phyloP scores from a whole-genome alignment of 106 monocot genomes.

The Phalaenopsis aphrodite region DNA sequence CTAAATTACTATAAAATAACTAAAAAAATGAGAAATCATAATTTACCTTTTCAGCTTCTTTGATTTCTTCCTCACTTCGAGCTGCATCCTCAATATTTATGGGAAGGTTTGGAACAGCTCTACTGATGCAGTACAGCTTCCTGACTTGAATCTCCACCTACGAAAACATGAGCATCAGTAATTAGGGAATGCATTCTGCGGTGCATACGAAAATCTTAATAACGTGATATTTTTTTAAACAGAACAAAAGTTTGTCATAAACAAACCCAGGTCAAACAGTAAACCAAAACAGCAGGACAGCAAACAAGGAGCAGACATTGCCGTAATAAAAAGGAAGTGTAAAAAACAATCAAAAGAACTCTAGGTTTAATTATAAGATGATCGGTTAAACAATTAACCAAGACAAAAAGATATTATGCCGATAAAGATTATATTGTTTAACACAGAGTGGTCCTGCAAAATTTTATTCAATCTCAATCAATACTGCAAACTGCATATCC shows the following conservation, averaged over 20 bases:
- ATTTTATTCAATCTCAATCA: neutral
- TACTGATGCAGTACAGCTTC: conserved; percentile 70
- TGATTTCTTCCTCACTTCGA: conserved; percentile 65
- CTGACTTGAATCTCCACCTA: conserved; percentile 88
- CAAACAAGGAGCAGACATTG: neutral
- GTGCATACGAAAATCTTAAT: neutral
- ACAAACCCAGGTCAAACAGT: neutral
- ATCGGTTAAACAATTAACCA: neutral
- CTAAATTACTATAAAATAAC: no score
- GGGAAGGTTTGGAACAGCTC: conserved; percentile 57
- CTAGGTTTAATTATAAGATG: neutral
- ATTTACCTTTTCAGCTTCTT: conserved; percentile 57
- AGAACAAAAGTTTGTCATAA: neutral
- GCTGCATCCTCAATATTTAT: conserved; percentile 90
- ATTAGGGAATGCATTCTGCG: neutral
- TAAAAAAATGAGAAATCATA: neutral
- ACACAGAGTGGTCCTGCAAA: neutral
- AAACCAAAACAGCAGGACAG: neutral
- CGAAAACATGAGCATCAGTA: neutral
- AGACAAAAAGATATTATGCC: neutral
- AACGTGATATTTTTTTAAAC: neutral
- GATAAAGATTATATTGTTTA: neutral
- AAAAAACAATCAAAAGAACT: neutral
- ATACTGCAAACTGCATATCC: neutral
- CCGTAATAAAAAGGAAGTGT: neutral